Evolutionary conservation across 2,329 filamentous ascomycete genomes (phyloP), one percentile per base, ranked within the genome.

Genomic region (Fusarium stilboides): DNA sequence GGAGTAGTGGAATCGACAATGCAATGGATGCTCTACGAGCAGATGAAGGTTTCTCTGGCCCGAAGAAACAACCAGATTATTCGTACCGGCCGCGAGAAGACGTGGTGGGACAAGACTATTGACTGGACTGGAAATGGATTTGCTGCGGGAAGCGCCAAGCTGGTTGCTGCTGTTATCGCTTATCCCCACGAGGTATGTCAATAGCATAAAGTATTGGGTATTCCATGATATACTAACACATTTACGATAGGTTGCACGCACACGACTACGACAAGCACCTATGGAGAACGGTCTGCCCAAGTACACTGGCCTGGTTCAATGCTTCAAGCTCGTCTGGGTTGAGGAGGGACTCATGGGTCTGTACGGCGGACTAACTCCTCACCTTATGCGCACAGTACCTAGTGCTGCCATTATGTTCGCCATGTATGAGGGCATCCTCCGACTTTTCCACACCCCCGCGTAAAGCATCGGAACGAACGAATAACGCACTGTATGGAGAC

Each of bases 331-430:
- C 19, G 91, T 98, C 44, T 95, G 90, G 87, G 92, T 91, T 75
- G 94, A 98, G 76, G 95, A 98, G 79, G 94, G 94, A 47, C 86
- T 97, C 80, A 88, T 90, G 46, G 92, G 91, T 33, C 84, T 98
- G 65, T 98, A 98, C 77, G 94, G 95, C 57, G 94, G 94, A 19
- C 85, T 98, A 75, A 97, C 94, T 15, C 94, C 95, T 46, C 95
- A 98, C 78, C 88, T 98, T 75, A 88, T 98, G 80, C 88, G 94
- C 65, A 94, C 94, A 8, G 94, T 98, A 8, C 95, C 95, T 2
- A 96, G 92, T 72, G 94, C 95, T 9, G 94, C 93, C 71, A 97
- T 98, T 79, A 98, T 97, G 92, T 97, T 98, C 79, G 94, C 94
- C 80, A 96, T 96, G 84, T 97, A 89, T 75, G 87, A 89, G 76